Conservation (phyloP, 371 early-diverging fungal species). For the Mortierella sp. region DNA sequence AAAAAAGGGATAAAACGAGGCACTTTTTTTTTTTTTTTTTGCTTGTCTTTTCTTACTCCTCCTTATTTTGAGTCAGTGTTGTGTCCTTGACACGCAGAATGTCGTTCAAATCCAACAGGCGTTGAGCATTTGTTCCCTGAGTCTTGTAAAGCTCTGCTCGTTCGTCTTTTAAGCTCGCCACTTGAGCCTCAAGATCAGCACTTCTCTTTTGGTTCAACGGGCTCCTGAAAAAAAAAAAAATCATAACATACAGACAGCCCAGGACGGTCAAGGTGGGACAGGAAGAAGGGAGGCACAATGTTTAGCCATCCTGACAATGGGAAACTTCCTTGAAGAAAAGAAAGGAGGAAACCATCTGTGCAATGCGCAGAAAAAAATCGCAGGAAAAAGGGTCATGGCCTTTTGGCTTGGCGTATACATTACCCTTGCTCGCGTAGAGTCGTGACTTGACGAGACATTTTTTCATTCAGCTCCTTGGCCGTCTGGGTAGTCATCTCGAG, state of each 20-base stretch:
- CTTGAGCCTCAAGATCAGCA: conserved; percentile 79
- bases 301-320: no score
- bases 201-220: conserved; percentile 67
- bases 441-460: conserved; percentile 45
- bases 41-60: no score
- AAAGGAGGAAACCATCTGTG: background rate
- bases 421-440: conserved; percentile 50
- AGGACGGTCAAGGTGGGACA: no score
- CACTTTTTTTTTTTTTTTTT: no score
- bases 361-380: no score
- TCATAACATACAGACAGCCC: background rate
- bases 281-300: no score
- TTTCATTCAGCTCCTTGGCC: conserved; percentile 44
- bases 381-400: no score
- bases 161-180: conserved; percentile 85
- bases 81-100: conserved; percentile 73
- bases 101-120: conserved; percentile 88
- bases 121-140: conserved; percentile 91
- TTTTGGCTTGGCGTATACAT: background rate
- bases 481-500: conserved; percentile 32
- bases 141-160: conserved; percentile 90
- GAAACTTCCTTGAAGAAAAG: background rate
- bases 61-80: conserved; percentile 66
- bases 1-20: conserved; percentile 11
- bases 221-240: conserved; percentile 26